Conservation (phyloP, 257 asterid genomes). For the Paraleonurus japonicus region DNA sequence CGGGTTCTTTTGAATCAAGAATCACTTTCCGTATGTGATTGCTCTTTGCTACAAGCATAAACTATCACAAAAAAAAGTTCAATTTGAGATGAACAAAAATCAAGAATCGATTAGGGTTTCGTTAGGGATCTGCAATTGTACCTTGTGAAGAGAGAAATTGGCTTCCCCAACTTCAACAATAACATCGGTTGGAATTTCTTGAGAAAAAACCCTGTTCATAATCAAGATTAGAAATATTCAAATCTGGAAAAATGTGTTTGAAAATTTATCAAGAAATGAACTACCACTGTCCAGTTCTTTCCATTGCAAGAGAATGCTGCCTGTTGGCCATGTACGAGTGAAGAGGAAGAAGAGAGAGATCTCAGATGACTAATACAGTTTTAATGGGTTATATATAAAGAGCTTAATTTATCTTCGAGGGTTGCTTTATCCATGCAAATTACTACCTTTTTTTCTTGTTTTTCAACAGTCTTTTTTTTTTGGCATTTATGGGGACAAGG, state of each 20-base stretch:
- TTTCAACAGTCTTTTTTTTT: conserved; percentile 5
- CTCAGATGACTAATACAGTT: conserved; percentile 11
- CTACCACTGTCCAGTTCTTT: conserved; percentile 96
- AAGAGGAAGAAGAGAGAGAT: conserved; percentile 7
- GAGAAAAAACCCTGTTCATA: conserved; percentile 80
- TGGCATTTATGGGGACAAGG: conserved; percentile 26
- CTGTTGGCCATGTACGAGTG: conserved; percentile 44
- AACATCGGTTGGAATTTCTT: conserved; percentile 87
- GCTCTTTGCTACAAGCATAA: conserved; percentile 97
- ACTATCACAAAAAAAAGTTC: conserved; percentile 36
- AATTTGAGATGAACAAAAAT: background rate
- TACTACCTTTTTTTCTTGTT: background rate
- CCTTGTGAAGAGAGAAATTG: conserved; percentile 89
- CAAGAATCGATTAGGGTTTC: background rate
- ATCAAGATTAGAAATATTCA: background rate
- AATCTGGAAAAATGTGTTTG: background rate
- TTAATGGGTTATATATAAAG: conserved; percentile 37
- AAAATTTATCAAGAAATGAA: background rate
- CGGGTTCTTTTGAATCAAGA: conserved; percentile 65
- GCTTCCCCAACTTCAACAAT: conserved; percentile 78
- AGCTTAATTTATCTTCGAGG: conserved; percentile 21
- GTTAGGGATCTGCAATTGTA: background rate
- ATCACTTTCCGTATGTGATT: conserved; percentile 69
- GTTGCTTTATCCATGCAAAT: conserved; percentile 31
- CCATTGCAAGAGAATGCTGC: conserved; percentile 66